phyloP scores from a whole-genome alignment of 129 eudicot genomes.

The Pittosporum tobira region DNA sequence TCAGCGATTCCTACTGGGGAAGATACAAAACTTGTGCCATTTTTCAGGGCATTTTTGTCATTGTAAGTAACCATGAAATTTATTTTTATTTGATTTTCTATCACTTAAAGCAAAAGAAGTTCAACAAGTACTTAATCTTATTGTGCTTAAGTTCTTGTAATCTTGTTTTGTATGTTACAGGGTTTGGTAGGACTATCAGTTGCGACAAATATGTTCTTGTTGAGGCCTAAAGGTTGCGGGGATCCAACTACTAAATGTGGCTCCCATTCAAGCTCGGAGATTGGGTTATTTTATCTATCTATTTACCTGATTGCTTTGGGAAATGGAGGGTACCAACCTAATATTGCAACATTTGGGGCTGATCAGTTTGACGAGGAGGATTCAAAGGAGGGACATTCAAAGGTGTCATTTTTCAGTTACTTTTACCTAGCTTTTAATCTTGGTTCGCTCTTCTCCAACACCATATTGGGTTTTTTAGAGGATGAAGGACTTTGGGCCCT shows the following conservation, averaged over 20 bases:
- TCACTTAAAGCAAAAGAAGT: no score
- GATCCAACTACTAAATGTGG: conserved; percentile 43
- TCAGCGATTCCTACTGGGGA: conserved; percentile 97
- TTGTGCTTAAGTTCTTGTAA: background rate
- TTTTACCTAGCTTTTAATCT: conserved; percentile 84
- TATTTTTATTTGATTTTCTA: no score
- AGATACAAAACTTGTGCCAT: conserved; percentile 92
- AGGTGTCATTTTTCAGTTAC: conserved; percentile 84
- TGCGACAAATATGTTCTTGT: conserved; percentile 56
- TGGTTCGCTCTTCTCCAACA: conserved; percentile 82
- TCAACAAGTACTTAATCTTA: no score
- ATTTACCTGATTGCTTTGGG: conserved; percentile 86
- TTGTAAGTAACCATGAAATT: conserved; percentile 51
- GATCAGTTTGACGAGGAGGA: conserved; percentile 89
- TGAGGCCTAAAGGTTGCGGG: conserved; percentile 88
- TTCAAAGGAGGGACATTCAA: conserved; percentile 49
- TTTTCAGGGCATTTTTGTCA: conserved; percentile 69
- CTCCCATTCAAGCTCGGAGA: conserved; percentile 58
- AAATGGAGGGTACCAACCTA: conserved; percentile 95
- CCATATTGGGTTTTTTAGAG: conserved; percentile 70
- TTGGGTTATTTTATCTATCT: conserved; percentile 70
- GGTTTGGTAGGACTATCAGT: conserved; percentile 64
- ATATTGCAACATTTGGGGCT: conserved; percentile 90
- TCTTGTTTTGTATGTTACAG: conserved; percentile 21
- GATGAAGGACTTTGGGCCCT: conserved; percentile 85